Base-by-base conservation (phyloP, 2,329 filamentous ascomycete species). In the Alternaria arborescens region DNA sequence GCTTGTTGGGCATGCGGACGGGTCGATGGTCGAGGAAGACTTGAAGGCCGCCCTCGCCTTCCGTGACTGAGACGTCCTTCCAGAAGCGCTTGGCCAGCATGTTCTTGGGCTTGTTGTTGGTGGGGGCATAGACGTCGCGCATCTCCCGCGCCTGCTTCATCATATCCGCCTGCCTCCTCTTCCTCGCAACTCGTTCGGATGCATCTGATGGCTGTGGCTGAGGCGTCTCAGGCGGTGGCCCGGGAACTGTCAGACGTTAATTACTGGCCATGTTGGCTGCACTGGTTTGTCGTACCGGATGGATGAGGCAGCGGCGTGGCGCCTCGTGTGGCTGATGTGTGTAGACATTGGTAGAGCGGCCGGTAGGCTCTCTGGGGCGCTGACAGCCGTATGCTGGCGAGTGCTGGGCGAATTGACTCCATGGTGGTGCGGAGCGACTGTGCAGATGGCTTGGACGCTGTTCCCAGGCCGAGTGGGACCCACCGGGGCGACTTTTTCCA, bases 1-100 rank as follows among this genome's bases (percentile, higher is more conserved):
- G 76, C 75, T 94, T 93, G 54, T 89, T 89, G 8, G 83, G 91
- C 52, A 91, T 93, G 63, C 94, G 89, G 62, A 99, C 87, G 4
- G 93, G 89, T 26, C 93, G 86, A 24, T 83, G 79, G 81, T 98
- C 95, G 66, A 98, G 89, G 68, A 90, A 83, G 57, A 98, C 84
- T 65, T 89, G 84, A 51, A 86, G 81, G 41, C 86, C 85, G 52
- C 90, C 89, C 65, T 89, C 82, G 18, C 69, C 68, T 34, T 79
- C 87, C 66, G 86, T 83, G 38, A 97, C 88, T 62, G 84, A 78
- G 1, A 95, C 92, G 74, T 95, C 87, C 78, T 91, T 92, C 94
- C 94, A 98, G 82, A 97, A 97, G 54, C 94, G 86, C 82, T 89
- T 91, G 73, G 84, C 84, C 72, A 89, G 83, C 58, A 86, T 73